Percentiles rank a stretch among this genome's conserved stretches.
Conservation (phyloP, 495 filamentous ascomycete genomes). For the Penicillium roqueforti region DNA sequence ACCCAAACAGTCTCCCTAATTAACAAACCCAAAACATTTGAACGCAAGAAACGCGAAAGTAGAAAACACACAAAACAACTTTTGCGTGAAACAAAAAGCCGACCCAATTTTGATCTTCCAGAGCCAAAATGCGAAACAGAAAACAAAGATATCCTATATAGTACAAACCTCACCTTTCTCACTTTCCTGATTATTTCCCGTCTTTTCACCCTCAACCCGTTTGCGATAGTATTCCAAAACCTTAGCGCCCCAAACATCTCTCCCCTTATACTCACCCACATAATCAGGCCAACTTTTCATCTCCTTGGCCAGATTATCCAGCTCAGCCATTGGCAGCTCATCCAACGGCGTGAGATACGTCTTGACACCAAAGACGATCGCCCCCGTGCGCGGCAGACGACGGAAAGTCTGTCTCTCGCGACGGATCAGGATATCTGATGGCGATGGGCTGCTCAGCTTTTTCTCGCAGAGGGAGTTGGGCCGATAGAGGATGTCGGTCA, state of each 20-base stretch:
- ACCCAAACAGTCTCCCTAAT: neutral
- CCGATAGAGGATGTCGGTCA: slow-evolving; percentile 41
- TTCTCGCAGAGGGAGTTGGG: slow-evolving; percentile 32
- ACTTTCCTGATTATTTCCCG: slow-evolving; percentile 2
- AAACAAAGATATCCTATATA: slow-evolving; percentile 17
- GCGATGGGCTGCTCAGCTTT: slow-evolving; percentile 27
- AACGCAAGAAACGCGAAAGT: slow-evolving; percentile 1
- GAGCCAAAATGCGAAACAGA: slow-evolving; percentile 15
- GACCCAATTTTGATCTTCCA: slow-evolving; percentile 28
- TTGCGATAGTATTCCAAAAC: slow-evolving; percentile 44
- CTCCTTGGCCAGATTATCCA: slow-evolving; percentile 44
- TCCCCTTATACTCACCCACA: slow-evolving; percentile 51
- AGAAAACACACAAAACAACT: slow-evolving; percentile 11
- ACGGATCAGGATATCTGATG: slow-evolving; percentile 45
- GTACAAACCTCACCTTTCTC: slow-evolving; percentile 25
- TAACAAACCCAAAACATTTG: neutral
- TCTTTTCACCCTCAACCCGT: slow-evolving; percentile 10
- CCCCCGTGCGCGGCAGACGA: slow-evolving; percentile 41
- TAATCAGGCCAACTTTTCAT: slow-evolving; percentile 51
- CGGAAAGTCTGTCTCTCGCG: slow-evolving; percentile 55
- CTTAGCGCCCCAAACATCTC: slow-evolving; percentile 44
- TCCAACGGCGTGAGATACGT: slow-evolving; percentile 47
- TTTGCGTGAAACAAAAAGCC: slow-evolving; percentile 33
- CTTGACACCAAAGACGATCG: slow-evolving; percentile 53
- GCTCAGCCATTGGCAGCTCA: slow-evolving; percentile 43